Evolutionary conservation across 345 rosid species (phyloP), one percentile per base, ranked within the genome.

Genomic region (Mallotus nudiflorus): DNA sequence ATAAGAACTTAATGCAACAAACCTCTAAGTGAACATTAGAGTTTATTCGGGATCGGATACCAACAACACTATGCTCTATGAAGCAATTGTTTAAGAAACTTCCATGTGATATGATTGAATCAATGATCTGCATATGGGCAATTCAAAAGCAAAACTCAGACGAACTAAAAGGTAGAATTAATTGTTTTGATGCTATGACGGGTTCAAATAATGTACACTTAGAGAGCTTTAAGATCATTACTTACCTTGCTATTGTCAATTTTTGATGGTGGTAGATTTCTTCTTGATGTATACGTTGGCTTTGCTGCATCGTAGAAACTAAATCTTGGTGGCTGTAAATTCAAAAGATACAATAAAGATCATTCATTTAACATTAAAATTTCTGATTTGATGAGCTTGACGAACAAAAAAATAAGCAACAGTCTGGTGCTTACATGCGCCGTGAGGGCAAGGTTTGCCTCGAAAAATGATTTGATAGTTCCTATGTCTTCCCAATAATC

Each of bases 401-500:
- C 4, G 37, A 33, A 12, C 18, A 52, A 9, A 40, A 39, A 62
- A 62, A 44, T 15, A 10, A 19, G 29, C 11, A 18, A 27, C 19
- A 13, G 51, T 58, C 11, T 39, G 62, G 22, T 51, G 69, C 89
- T 86, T 83, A 94, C 98, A 83, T 94, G 96, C 73, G 82, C 92
- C 24, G 97, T 90, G 65, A 94, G 91, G 63, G 97, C 96, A 67
- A 94, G 96, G 77, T 91, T 94, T 74, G 96, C 97, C 74, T 86
- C 87, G 56, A 94, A 94, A 88, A 91, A 94, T 65, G 98, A 94
- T 86, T 94, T 81, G 85, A 94, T 90, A 10, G 97, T 94, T 75
- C 98, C 97, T 46, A 94, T 94, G 72, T 94, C 98, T 82, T 94
- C 96, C 97, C 98, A 91, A 68, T 94, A 94, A 71, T 91, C 97